These are phyloP conservation scores for Anethum foeniculum DNA, from an alignment of 140 eudicot genomes.

Conservation along the genomic window DNA sequence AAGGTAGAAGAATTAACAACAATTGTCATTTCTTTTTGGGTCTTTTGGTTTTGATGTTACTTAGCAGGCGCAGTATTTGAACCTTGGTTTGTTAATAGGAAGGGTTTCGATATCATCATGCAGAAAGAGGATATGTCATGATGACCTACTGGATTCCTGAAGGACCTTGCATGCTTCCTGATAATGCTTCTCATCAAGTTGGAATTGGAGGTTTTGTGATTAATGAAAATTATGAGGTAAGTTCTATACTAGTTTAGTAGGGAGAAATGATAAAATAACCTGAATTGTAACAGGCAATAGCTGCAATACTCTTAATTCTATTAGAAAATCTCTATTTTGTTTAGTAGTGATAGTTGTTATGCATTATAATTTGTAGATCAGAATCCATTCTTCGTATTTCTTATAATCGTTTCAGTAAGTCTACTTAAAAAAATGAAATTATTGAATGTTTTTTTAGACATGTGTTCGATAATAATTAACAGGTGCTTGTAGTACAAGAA, in stretches of 20 bases:
- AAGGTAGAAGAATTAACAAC: slow-evolving; percentile 28
- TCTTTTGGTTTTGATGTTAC: not conserved
- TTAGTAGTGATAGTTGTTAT: not conserved
- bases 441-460: not conserved
- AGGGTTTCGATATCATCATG: slow-evolving; percentile 86
- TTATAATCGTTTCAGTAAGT: not conserved
- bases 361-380: not conserved
- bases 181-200: slow-evolving; percentile 90
- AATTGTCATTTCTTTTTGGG: not conserved
- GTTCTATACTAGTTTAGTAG: not conserved
- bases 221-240: slow-evolving; percentile 68
- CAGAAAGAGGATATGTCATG: slow-evolving; percentile 75
- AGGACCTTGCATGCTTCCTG: slow-evolving; percentile 74
- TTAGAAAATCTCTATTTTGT: not conserved
- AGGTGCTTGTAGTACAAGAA: slow-evolving; percentile 94
- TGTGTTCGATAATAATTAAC: not conserved
- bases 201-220: slow-evolving; percentile 85
- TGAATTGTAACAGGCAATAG: not conserved
- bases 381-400: not conserved
- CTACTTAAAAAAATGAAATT: not conserved
- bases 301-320: not conserved
- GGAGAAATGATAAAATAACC: not conserved
- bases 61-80: not conserved
- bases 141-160: slow-evolving; percentile 86
- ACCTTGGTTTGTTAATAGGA: slow-evolving; percentile 29